A percentile compares a stretch with the other conserved stretches of the same genome.
phyloP scores from a whole-genome alignment of 345 rosid species.

The Citrus medica region DNA sequence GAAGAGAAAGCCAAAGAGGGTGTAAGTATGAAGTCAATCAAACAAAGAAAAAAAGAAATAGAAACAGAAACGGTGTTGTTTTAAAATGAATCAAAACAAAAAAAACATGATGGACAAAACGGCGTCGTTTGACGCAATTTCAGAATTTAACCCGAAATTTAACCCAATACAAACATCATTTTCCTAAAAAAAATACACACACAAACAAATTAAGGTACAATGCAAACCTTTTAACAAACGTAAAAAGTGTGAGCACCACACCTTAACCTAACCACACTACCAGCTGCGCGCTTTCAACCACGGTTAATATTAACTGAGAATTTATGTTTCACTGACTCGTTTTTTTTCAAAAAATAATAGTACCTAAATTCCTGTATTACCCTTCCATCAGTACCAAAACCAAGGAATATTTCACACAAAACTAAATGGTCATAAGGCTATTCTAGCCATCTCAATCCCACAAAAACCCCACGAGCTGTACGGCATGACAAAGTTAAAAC shows the following conservation, averaged over 20 bases:
- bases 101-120: too few species aligned
- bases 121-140: accelerated
- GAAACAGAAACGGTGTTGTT: too few species aligned
- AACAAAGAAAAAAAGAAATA: too few species aligned
- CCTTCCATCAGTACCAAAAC: neutral
- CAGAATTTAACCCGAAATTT: accelerated
- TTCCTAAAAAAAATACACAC: too few species aligned
- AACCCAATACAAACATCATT: too few species aligned
- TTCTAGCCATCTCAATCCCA: neutral
- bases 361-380: neutral
- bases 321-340: neutral
- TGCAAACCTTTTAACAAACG: too few species aligned
- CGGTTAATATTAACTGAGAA: neutral
- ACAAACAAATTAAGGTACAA: too few species aligned
- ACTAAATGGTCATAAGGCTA: neutral
- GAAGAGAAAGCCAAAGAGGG: too few species aligned
- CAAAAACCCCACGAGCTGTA: neutral
- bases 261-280: neutral
- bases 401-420: neutral
- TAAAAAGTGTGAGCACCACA: too few species aligned
- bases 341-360: too few species aligned
- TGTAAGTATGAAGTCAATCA: too few species aligned
- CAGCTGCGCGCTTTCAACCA: neutral
- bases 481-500: neutral
- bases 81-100: too few species aligned